Conservation (phyloP, 352 stramenopile genomes). For the Phytopythium mirpurense region DNA sequence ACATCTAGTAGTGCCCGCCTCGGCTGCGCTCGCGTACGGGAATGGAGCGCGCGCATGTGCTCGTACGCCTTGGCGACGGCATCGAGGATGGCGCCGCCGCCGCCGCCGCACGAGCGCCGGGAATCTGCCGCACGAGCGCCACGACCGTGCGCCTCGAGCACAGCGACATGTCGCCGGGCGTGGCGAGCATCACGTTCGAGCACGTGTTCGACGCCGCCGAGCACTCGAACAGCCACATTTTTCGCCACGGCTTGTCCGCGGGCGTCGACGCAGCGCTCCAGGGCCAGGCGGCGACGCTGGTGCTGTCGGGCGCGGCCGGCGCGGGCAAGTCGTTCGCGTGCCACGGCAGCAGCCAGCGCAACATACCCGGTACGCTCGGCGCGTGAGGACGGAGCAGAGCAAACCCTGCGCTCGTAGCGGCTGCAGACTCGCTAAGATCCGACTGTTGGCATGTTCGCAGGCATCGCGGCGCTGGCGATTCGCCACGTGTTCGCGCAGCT, state of each 20-base stretch:
- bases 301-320: slow-evolving; percentile 33
- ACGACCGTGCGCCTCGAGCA: slow-evolving; percentile 66
- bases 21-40: too few species aligned
- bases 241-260: slow-evolving; percentile 30
- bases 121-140: slow-evolving; percentile 53
- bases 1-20: too few species aligned
- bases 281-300: slow-evolving; percentile 32
- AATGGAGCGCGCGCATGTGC: slow-evolving; percentile 54
- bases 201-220: slow-evolving; percentile 45
- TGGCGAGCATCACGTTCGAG: slow-evolving; percentile 76
- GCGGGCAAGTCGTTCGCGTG: slow-evolving; percentile 62
- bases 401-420: too few species aligned
- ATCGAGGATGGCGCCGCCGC: background rate
- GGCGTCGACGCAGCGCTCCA: slow-evolving; percentile 19
- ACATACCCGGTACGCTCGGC: slow-evolving; percentile 7
- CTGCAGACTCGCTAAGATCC: too few species aligned
- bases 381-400: background rate
- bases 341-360: slow-evolving; percentile 31
- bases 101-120: slow-evolving; percentile 6
- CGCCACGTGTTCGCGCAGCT: slow-evolving; percentile 27
- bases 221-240: slow-evolving; percentile 34
- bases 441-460: too few species aligned
- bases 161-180: slow-evolving; percentile 67
- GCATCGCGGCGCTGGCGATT: slow-evolving; percentile 32
- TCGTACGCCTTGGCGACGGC: slow-evolving; percentile 35